Conservation (phyloP, 2,329 filamentous ascomycete genomes). For the Dendrostoma leiphaemia region DNA sequence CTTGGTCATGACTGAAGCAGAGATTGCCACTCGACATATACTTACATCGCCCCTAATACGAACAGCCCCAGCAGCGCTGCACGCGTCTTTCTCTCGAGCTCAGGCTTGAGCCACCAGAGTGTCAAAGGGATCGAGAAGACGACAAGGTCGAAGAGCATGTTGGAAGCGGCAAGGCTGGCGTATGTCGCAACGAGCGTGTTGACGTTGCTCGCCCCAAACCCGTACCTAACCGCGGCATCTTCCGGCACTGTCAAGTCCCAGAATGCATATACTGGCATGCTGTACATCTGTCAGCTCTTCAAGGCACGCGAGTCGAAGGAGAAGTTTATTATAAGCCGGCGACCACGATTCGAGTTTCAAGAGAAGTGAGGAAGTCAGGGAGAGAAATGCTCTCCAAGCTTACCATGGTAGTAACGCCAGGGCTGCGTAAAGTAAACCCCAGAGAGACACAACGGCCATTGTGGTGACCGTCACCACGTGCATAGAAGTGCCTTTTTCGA, state of each 20-base stretch:
- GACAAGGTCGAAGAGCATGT: slow-evolving; percentile 31
- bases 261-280: slow-evolving; percentile 28
- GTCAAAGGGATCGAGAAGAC: slow-evolving; percentile 31
- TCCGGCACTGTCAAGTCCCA: slow-evolving; percentile 24
- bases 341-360: too few species aligned
- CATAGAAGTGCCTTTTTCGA: slow-evolving; percentile 15
- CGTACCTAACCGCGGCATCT: slow-evolving; percentile 22
- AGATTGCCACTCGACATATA: too few species aligned
- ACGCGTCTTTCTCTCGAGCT: slow-evolving; percentile 28
- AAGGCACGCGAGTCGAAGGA: not conserved
- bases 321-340: too few species aligned
- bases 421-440: slow-evolving; percentile 29
- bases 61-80: slow-evolving; percentile 29
- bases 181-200: slow-evolving; percentile 27
- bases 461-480: slow-evolving; percentile 21
- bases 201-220: slow-evolving; percentile 28
- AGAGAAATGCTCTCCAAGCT: too few species aligned
- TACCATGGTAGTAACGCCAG: slow-evolving; percentile 32
- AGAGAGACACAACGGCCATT: slow-evolving; percentile 27
- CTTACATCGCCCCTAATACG: slow-evolving; percentile 31
- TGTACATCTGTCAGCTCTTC: not conserved
- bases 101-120: slow-evolving; percentile 25
- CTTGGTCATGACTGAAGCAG: too few species aligned
- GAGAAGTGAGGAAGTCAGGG: too few species aligned
- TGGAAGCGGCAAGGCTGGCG: slow-evolving; percentile 28